Conservation (phyloP, 2,329 filamentous ascomycete genomes). For the Leptographium wingfieldii region DNA sequence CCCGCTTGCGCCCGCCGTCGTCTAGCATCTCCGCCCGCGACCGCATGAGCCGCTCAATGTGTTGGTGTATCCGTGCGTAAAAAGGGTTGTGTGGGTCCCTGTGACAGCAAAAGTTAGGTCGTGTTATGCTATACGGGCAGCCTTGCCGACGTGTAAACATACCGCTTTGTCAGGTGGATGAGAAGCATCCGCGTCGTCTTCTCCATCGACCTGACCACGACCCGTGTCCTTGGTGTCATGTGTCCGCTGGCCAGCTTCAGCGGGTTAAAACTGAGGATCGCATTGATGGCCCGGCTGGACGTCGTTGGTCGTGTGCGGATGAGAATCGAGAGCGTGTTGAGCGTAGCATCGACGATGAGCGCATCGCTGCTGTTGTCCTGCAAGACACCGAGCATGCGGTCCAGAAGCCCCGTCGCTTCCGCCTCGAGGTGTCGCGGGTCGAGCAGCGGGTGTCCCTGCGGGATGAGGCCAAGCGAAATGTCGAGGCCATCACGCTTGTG, state of each 20-base stretch:
- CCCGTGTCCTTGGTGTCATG: conserved; percentile 65
- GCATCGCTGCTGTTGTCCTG: conserved; percentile 85
- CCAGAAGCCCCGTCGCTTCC: conserved; percentile 80
- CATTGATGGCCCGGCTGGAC: conserved; percentile 72
- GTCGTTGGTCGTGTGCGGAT: conserved; percentile 71
- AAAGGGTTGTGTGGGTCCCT: conserved; percentile 74
- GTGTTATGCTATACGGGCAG: background rate
- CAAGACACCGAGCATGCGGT: conserved; percentile 72
- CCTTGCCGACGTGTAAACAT: conserved; percentile 10
- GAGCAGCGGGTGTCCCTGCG: conserved; percentile 69
- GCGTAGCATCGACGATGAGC: conserved; percentile 74
- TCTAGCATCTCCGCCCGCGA: conserved; percentile 68
- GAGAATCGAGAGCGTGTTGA: conserved; percentile 77
- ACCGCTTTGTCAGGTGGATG: conserved; percentile 71
- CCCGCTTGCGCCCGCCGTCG: conserved; percentile 66
- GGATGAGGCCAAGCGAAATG: conserved; percentile 75
- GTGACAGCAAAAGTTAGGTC: conserved; percentile 11
- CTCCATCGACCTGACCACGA: conserved; percentile 87
- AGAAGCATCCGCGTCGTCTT: conserved; percentile 79
- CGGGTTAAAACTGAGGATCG: conserved; percentile 84
- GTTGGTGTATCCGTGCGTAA: conserved; percentile 68
- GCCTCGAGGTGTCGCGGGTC: conserved; percentile 75
- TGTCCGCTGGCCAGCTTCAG: conserved; percentile 62
- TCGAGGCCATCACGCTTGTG: conserved; percentile 69
- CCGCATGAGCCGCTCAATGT: conserved; percentile 72